Base-by-base conservation (phyloP, 768 basidiomycete species). In the Russula ochroleuca region DNA sequence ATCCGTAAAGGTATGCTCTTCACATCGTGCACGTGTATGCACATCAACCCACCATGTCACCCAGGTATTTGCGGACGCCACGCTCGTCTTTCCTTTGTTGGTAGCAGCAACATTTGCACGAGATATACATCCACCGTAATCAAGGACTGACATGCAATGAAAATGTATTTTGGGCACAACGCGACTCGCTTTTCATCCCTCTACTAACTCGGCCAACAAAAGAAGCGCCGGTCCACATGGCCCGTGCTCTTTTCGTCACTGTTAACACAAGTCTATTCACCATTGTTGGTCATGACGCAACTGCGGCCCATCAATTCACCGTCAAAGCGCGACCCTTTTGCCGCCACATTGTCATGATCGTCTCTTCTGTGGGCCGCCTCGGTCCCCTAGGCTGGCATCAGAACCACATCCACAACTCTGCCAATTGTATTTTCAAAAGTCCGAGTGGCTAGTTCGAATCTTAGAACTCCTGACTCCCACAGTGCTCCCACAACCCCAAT, bases 91-190 rank as follows among this genome's bases (percentile, higher is more conserved):
- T 75, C 97, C 97, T 2, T 77, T 99, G 70, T 76, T 98, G 5
- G 95, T 99, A 2, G 95, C 96, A 6, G 94, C 92, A 11, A 98
- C 97, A 3, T 98, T 94, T 73, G 93, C 90, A 14, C 77, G 81
- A 69, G 78, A 77, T 53, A 48, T 56, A 50, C 40, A 6, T 28
- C 40, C 41, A 15, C 50, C 62, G n/a, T 61, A 57, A 50, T 43
- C 54, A 38, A 37, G 31, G 41, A 17, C 58, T 50, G 50, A 41
- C 21, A 13, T 47, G 17, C 43, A 33, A 23, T 57, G 21, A 25
- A 59, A 19, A n/a, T 40, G 52, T 51, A 40, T 28, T 28, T 41
- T 13, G 7, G 31, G 28, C n/a, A 33, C 56, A 31, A 28, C 10
- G 37, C 52, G 21, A 8, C 11, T 13, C 15, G 38, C 25, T 17